Evolutionary conservation across 805 yeast genomes (phyloP).

Genomic region (Lachancea cidri): DNA sequence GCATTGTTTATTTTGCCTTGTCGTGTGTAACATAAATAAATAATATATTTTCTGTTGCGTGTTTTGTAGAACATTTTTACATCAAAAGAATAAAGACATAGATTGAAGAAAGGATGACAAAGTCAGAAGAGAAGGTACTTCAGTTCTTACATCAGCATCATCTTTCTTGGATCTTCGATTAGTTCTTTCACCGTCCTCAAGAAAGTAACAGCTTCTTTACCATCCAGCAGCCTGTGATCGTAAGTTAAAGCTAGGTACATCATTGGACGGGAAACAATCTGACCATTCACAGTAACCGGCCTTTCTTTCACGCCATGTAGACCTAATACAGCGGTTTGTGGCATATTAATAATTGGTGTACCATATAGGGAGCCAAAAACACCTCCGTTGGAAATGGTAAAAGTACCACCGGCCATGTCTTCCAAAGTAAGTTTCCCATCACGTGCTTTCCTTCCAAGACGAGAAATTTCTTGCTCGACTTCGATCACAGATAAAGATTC

Average conservation of each 20-base stretch:
- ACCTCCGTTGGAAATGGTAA: constrained; percentile 98
- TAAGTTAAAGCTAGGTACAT: constrained; percentile 98
- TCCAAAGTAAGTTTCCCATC: constrained; percentile 94
- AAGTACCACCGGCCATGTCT: constrained; percentile 99
- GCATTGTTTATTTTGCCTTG: background rate
- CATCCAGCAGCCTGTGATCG: constrained; percentile 96
- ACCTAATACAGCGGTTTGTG: constrained; percentile 97
- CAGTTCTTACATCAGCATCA: constrained; percentile 53
- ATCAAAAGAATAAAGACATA: background rate
- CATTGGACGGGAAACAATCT: constrained; percentile 96
- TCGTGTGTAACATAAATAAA: background rate
- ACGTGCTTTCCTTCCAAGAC: constrained; percentile 87
- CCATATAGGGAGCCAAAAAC: constrained; percentile 97
- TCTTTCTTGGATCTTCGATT: constrained; percentile 98
- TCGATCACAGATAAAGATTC: constrained; percentile 85
- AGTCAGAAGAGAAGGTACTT: background rate
- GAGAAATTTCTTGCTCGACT: constrained; percentile 79
- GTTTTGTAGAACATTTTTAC: background rate
- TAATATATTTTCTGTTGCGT: background rate
- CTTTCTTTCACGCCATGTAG: constrained; percentile 97
- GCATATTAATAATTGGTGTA: constrained; percentile 96
- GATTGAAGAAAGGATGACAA: background rate
- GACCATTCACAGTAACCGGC: constrained; percentile 94
- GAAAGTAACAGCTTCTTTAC: constrained; percentile 98
- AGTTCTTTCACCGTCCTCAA: constrained; percentile 92